Evolutionary conservation across 257 asterid genomes (phyloP), one percentile per base, ranked within the genome.

Genomic region (Petunia secreta): DNA sequence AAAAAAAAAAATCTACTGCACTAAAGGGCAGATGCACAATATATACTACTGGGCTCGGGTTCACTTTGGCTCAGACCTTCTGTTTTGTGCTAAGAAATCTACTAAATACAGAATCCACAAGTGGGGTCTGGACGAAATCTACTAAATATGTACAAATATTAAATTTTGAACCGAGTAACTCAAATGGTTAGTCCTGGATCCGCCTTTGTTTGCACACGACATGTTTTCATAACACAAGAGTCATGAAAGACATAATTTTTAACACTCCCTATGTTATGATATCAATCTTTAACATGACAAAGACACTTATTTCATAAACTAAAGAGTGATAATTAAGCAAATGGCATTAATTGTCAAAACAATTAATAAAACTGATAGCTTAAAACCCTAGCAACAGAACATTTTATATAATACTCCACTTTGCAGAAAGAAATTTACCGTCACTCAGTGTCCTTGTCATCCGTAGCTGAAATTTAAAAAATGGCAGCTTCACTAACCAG

Each of bases 241-340:
- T 5, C 57, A 44, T 68, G 75, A 68, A 16, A 68, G 76, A 69
- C 9, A 2, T 57, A 41, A 69, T 46, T 69, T 16, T 69, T 69
- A 69, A 65, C 16, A 65, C 74, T 14, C 52, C 25, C 25, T 25
- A 25, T 25, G 25, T 25, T 25, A 25, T 65, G 39, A 2, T 39
- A 39, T 39, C 74, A 40, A 52, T 65, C 74, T 65, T 0, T 40
- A 65, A 40, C 74, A 40, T 40, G 74, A 39, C 39, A 65, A 65
- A 25, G 25, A 25, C 25, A 25, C 25, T 25, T 25, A 25, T 25
- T 25, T 25, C 25, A 25, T 25, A 25, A 25, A 25, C 25, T 25
- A 25, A 25, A 25, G 25, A 25, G 25, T 25, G 25, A 25, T 25
- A 25, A 25, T 25, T 25, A 25, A 25, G 25, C 25, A 25, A 25